Percentiles rank a stretch among this genome's conserved stretches.
These are phyloP conservation scores for Alectoria sarmentosa DNA, from an alignment of 495 filamentous ascomycete species.

Conservation along the genomic window DNA sequence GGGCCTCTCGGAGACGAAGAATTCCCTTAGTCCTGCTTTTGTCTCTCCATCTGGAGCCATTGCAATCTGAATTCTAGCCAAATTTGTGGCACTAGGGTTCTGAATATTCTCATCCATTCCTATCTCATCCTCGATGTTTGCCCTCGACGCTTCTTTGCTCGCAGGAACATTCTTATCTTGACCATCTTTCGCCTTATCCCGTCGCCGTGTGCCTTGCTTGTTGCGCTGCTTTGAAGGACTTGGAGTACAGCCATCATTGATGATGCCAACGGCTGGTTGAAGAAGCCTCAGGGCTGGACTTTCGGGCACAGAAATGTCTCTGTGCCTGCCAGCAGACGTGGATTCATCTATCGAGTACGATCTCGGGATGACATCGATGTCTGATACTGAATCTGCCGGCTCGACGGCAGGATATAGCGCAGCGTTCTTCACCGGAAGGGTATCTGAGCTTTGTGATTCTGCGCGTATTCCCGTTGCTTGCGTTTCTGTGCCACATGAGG, in stretches of 20 bases:
- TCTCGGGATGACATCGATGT: not conserved
- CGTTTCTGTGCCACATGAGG: not conserved
- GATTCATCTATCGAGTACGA: not conserved
- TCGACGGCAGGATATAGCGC: not conserved
- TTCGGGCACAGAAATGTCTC: not conserved
- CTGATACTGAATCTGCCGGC: not conserved
- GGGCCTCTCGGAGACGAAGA: too few species aligned
- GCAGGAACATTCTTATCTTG: not conserved
- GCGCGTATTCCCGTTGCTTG: not conserved
- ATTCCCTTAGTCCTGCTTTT: too few species aligned
- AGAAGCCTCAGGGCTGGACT: not conserved
- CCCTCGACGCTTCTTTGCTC: not conserved
- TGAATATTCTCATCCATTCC: not conserved
- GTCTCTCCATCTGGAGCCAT: not conserved
- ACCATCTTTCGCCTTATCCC: not conserved
- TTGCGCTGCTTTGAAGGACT: not conserved
- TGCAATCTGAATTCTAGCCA: not conserved
- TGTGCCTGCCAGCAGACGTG: not conserved
- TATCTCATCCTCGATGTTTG: not conserved
- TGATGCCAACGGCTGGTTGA: not conserved
- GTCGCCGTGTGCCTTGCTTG: not conserved
- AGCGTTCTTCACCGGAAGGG: not conserved
- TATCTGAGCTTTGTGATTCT: not conserved
- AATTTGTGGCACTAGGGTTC: not conserved
- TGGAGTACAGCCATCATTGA: not conserved